Evolutionary conservation across 768 basidiomycete genomes (phyloP).

Genomic region (Clavaria fumosa): DNA sequence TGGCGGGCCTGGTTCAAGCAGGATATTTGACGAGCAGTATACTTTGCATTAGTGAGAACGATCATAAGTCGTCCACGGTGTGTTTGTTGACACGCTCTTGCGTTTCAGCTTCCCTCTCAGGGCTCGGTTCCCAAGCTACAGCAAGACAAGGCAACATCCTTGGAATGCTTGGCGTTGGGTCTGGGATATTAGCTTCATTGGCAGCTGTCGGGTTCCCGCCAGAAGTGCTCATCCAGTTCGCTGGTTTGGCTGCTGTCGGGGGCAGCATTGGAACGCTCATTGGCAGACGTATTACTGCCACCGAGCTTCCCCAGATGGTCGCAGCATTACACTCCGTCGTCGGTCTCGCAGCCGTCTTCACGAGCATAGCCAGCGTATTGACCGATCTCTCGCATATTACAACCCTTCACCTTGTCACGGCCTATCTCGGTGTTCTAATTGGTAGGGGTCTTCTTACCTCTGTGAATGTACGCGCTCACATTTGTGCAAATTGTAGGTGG

Average conservation of each 20-base stretch:
- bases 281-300: slow-evolving; percentile 72
- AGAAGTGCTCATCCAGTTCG: slow-evolving; percentile 65
- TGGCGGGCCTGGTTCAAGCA: slow-evolving; percentile 76
- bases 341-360: slow-evolving; percentile 79
- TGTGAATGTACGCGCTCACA: not conserved
- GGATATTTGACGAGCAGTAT: slow-evolving; percentile 76
- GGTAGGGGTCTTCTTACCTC: slow-evolving; percentile 28
- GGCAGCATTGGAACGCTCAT: slow-evolving; percentile 54
- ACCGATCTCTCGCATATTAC: slow-evolving; percentile 53
- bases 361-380: slow-evolving; percentile 70
- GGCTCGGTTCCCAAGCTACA: slow-evolving; percentile 63
- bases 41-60: slow-evolving; percentile 60
- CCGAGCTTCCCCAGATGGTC: slow-evolving; percentile 66
- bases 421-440: slow-evolving; percentile 76
- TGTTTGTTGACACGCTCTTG: too few species aligned
- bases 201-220: slow-evolving; percentile 72
- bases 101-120: slow-evolving; percentile 54
- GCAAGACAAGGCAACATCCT: slow-evolving; percentile 80
- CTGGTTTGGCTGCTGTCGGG: slow-evolving; percentile 60
- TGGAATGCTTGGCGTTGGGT: slow-evolving; percentile 74
- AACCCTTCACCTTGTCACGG: slow-evolving; percentile 64
- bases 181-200: slow-evolving; percentile 68
- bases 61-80: too few species aligned
- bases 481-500: slow-evolving; percentile 31
- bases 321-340: slow-evolving; percentile 79